A percentile compares a stretch with the other conserved stretches of the same genome.
phyloP scores from a whole-genome alignment of 2,329 filamentous ascomycete species.

The Samsoniella hepiali region DNA sequence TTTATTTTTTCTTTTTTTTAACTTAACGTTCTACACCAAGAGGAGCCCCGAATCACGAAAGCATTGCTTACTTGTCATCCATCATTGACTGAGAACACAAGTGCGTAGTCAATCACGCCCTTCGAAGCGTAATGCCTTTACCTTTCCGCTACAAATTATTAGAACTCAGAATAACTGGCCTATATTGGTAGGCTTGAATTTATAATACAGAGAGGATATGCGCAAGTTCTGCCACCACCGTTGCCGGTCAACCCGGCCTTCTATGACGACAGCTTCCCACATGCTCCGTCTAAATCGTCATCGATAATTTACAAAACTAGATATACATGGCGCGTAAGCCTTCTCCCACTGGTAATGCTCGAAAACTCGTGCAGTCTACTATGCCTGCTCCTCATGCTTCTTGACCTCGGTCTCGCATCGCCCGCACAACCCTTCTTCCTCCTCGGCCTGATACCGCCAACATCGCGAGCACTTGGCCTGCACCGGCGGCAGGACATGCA shows the following conservation, averaged over 20 bases:
- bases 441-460: conserved; percentile 79
- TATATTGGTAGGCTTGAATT: background rate
- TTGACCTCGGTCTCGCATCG: conserved; percentile 67
- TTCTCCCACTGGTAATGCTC: background rate
- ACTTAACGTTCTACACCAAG: too few relatives aligned
- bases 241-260: background rate
- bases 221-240: background rate
- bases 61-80: background rate
- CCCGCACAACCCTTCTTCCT: conserved; percentile 63
- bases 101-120: background rate
- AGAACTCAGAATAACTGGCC: background rate
- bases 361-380: background rate
- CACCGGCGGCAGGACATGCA: conserved; percentile 47
- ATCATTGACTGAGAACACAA: background rate
- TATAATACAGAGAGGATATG: conserved; percentile 1
- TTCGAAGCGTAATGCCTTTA: background rate
- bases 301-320: background rate
- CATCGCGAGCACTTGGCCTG: conserved; percentile 77
- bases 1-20: background rate
- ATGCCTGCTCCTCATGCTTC: background rate
- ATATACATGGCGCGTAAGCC: background rate
- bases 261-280: background rate
- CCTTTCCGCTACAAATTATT: background rate
- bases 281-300: background rate
- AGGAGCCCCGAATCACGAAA: too few relatives aligned